phyloP scores from a whole-genome alignment of 2,329 filamentous ascomycete species.

The Calonectria henricotiae region DNA sequence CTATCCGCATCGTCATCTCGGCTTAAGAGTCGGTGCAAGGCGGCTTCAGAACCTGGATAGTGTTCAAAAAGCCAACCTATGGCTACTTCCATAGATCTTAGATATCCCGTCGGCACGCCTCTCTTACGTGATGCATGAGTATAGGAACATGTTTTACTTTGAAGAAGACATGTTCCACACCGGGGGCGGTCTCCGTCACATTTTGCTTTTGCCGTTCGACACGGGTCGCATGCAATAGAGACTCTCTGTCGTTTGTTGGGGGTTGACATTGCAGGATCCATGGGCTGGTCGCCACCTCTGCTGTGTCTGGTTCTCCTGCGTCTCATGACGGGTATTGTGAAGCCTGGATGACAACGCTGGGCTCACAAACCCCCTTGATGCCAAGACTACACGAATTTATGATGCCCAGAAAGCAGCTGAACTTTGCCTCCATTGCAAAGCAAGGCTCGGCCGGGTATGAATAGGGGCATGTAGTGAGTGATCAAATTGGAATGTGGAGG shows the following conservation, averaged over 20 bases:
- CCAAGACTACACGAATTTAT: no score
- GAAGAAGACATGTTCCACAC: conserved; percentile 6
- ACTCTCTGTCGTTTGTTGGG: conserved; percentile 12
- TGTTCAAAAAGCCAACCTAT: conserved; percentile 22
- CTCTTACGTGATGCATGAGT: conserved; percentile 1
- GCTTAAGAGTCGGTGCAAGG: neutral
- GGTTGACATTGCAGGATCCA: neutral
- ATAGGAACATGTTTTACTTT: conserved; percentile 10
- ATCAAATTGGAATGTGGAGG: no score
- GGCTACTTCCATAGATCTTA: conserved; percentile 13
- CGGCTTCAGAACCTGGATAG: conserved; percentile 10
- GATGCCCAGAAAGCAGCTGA: neutral
- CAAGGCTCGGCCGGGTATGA: neutral
- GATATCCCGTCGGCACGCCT: conserved; percentile 18
- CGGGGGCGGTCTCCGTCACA: conserved; percentile 8
- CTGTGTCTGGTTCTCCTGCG: conserved; percentile 6
- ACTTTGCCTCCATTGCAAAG: neutral
- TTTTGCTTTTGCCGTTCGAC: conserved; percentile 12
- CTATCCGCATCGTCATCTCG: neutral
- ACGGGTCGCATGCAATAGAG: conserved; percentile 13
- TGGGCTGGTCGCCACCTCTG: neutral
- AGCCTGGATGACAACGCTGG: neutral
- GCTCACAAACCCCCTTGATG: neutral
- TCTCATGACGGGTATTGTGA: neutral
- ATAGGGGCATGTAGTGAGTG: neutral